Evolutionary conservation across 2,329 filamentous ascomycete species (phyloP), one percentile per base, ranked within the genome.

Genomic region (Scopulariopsis brevicaulis): DNA sequence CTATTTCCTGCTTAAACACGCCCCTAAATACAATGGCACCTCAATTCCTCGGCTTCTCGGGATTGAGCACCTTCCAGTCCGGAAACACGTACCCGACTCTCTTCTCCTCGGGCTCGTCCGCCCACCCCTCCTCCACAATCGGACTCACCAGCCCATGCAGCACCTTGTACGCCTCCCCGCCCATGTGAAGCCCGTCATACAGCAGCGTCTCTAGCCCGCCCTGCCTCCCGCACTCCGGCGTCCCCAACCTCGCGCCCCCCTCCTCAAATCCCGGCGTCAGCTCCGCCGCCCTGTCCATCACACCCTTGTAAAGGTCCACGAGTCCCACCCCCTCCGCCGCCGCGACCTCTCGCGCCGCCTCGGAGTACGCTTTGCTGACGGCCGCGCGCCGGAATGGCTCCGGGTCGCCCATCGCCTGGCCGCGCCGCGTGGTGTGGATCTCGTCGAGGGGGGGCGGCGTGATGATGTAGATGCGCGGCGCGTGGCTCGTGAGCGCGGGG

Each of bases 371-470:
- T 55, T 81, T 74, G 65, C 72, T 78, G 63, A 75, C 75, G 63
- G 71, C 73, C 20, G 77, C 74, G 54, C 72, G 74, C 64, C 75
- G 79, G 58, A 69, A 74, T 48, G 66, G 67, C 57, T 71, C 67
- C 7, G 69, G 65, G 61, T 75, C 76, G 11, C 80, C 80, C 60
- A 73, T 70, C 1, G 65, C 71, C 20, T 73, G 66, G 66, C 82
- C 80, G 37, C 77, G 69, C 60, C 67, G 67, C 56, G 76, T 75
- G 43, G 82, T 72, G 60, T 85, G 81, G 68, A 90, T 85, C 71
- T 95, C 86, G 65, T 96, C 87, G 55, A 95, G 71, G 0, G 91
- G 91, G 1, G 92, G 89, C 28, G 93, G 90, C 0, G 90, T 87
- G 54, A 96, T 78, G 6, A 97, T 74, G 52, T 96, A 77, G 58